Percentiles rank a stretch among this genome's conserved stretches.
These are phyloP conservation scores for Lathyrus sativus DNA, from an alignment of 306 rosid genomes.

Conservation along the genomic window DNA sequence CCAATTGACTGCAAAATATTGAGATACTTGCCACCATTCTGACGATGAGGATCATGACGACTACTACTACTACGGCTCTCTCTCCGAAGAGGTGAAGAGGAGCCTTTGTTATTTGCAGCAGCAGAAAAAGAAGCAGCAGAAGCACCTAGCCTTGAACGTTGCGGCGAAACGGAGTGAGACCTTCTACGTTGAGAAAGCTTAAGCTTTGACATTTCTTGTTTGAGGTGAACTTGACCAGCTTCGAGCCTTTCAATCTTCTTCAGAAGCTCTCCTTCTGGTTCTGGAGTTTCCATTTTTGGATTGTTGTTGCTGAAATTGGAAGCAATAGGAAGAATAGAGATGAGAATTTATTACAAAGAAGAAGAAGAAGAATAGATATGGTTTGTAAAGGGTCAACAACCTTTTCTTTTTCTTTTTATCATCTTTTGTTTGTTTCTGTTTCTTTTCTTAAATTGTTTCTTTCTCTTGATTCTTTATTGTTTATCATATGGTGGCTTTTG, in stretches of 20 bases:
- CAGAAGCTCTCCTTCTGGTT: slow-evolving; percentile 61
- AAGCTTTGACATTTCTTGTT: slow-evolving; percentile 82
- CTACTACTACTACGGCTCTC: slow-evolving; percentile 68
- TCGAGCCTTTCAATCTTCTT: slow-evolving; percentile 83
- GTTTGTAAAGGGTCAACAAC: slow-evolving; percentile 17
- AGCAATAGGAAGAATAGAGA: background rate
- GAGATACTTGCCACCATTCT: slow-evolving; percentile 60
- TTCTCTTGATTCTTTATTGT: background rate
- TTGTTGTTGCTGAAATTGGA: background rate
- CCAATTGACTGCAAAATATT: slow-evolving; percentile 98
- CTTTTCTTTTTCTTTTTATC: background rate
- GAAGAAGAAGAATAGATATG: background rate
- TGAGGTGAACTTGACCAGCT: slow-evolving; percentile 77
- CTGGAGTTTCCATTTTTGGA: slow-evolving; percentile 58
- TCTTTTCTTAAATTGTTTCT: background rate
- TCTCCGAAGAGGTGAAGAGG: slow-evolving; percentile 79
- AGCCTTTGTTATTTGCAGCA: slow-evolving; percentile 48
- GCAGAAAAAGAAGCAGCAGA: background rate
- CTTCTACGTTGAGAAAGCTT: slow-evolving; percentile 49
- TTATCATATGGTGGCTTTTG: background rate
- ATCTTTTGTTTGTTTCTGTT: background rate
- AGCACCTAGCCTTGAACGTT: slow-evolving; percentile 64
- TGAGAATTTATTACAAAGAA: background rate
- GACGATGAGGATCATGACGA: slow-evolving; percentile 43
- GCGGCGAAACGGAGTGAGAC: slow-evolving; percentile 88